Base-by-base conservation (phyloP, 2,329 filamentous ascomycete genomes). In the Purpureocillium takamizusanense region DNA sequence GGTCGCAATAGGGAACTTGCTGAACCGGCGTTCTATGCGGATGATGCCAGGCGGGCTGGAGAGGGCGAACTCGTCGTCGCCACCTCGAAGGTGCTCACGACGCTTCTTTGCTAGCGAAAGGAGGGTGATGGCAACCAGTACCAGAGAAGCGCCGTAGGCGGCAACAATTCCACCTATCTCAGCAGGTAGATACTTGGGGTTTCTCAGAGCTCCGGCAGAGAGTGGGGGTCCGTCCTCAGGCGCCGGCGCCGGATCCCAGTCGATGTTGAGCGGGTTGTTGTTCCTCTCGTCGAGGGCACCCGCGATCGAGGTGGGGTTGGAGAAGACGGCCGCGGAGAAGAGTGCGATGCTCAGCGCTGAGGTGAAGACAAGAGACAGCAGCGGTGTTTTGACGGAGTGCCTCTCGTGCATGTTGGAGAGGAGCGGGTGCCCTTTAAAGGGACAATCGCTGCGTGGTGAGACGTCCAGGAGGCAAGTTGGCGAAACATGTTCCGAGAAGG, bases 121-220 rank as follows among this genome's bases (percentile, higher is more conserved):
- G 7, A 88, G 66, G 34, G 76, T 65, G 27, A 77, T 67, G 50
- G 86, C 81, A 51, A 92, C 77, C 51, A 92, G 61, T 52, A 87
- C 70, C 54, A 94, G 72, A 28, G 79, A 85, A 43, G 86, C 60
- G 42, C 89, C 72, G 76, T 95, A 95, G 42, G 85, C 81, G 44
- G 81, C 87, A 42, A 90, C 73, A 43, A 97, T 84, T 48, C 81
- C 86, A 46, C 84, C 83, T 49, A 95, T 81, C 60, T 95, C 83
- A 42, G 78, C 81, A 14, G 88, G 86, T 16, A 95, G 75, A 40
- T 83, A 77, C 14, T 71, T 62, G 46, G 66, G 65, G 56, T 88
- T 70, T 50, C 78, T 67, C 35, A 77, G 59, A 29, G 80, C 75
- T 50, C 70, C 61, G 39, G 69, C 67, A 31, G 78, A 78, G 33